Conservation (phyloP, 345 rosid genomes). For the Acer yangbiense region DNA sequence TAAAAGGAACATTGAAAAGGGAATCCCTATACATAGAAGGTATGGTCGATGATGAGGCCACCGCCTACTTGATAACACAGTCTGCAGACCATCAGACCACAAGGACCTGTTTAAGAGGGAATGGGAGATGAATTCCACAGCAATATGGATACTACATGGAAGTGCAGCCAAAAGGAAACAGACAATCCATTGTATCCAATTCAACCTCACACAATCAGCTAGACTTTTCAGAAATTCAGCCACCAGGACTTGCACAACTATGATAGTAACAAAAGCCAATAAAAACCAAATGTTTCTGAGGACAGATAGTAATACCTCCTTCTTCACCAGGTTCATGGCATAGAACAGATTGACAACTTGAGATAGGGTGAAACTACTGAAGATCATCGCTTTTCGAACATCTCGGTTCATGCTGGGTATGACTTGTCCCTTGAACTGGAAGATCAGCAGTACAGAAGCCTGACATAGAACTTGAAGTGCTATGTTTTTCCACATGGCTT, state of each 20-base stretch:
- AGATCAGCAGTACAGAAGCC: conserved; percentile 13
- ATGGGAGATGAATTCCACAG: neutral
- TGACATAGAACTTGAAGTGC: conserved; percentile 23
- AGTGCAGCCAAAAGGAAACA: conserved; percentile 14
- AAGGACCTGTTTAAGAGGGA: neutral
- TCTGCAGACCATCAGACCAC: neutral
- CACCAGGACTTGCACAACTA: conserved; percentile 13
- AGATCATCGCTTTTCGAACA: conserved; percentile 17
- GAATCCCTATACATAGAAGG: neutral
- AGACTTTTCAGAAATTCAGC: conserved; percentile 13
- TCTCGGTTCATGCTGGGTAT: conserved; percentile 12
- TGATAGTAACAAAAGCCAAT: neutral
- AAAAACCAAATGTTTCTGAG: neutral
- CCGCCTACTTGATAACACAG: neutral
- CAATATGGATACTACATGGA: conserved; percentile 14
- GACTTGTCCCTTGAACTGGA: conserved; percentile 16
- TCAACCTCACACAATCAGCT: conserved; percentile 4
- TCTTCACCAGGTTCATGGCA: conserved; percentile 6
- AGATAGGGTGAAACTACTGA: conserved; percentile 24
- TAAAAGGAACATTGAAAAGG: conserved; percentile 5
- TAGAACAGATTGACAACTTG: conserved; percentile 30
- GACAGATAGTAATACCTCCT: conserved; percentile 6
- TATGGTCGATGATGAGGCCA: neutral
- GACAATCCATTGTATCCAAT: conserved; percentile 19
- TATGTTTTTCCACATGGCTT: conserved; percentile 17